Percentiles rank a stretch among this genome's conserved stretches.
These are phyloP conservation scores for Magnolia changhungtana DNA, from an alignment of 164 flowering plant genomes.

Conservation along the genomic window DNA sequence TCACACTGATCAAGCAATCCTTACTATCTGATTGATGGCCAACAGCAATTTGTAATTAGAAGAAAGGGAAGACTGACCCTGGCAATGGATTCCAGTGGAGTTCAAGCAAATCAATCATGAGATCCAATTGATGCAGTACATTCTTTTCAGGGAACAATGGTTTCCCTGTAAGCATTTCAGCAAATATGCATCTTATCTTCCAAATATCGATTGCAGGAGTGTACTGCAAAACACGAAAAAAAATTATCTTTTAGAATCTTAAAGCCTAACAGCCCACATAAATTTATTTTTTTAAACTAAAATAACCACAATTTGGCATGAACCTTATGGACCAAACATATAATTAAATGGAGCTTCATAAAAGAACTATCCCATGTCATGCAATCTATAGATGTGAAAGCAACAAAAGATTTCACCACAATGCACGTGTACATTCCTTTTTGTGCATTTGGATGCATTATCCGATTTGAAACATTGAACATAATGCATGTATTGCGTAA, in stretches of 20 bases:
- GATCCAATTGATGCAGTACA: no score
- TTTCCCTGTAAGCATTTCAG: constrained; percentile 69
- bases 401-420: background rate
- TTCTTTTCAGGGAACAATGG: no score
- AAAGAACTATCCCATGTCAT: background rate
- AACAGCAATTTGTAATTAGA: no score
- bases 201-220: constrained; percentile 88
- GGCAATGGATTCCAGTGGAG: no score
- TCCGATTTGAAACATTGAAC: no score
- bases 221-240: constrained; percentile 53
- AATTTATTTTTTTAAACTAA: background rate
- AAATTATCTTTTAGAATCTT: constrained; percentile 1
- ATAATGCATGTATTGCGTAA: no score
- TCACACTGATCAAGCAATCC: no score
- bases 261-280: background rate
- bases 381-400: background rate
- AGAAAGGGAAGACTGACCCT: no score
- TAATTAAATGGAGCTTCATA: background rate
- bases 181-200: constrained; percentile 93
- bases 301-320: background rate
- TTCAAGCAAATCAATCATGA: no score
- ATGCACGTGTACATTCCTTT: background rate
- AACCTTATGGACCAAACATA: background rate
- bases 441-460: background rate
- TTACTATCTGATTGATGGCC: no score